Evolutionary conservation across 2,329 filamentous ascomycete species (phyloP).

Genomic region (Colletotrichum liaoningense): DNA sequence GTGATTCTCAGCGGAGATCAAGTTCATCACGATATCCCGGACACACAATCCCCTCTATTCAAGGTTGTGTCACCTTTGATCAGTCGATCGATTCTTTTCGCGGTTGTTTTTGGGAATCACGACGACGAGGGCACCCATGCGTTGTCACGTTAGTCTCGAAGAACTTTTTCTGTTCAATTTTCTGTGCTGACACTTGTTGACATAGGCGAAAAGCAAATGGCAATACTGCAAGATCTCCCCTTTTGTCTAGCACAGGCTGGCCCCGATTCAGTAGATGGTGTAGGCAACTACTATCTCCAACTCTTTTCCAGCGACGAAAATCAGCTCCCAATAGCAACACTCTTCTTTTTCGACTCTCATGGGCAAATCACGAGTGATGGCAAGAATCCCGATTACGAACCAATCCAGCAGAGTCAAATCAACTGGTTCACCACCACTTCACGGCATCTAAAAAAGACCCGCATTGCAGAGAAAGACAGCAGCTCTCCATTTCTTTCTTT

Average conservation of each 20-base stretch:
- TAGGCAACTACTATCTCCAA: not conserved
- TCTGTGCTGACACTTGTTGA: not conserved
- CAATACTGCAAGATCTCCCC: not conserved
- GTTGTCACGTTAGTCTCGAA: not conserved
- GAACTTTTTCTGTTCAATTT: too few relatives aligned
- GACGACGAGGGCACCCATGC: not conserved
- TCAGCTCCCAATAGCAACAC: not conserved
- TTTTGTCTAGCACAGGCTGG: not conserved
- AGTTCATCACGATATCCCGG: not conserved
- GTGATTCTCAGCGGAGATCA: not conserved
- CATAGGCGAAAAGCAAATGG: not conserved
- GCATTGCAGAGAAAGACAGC: slow-evolving; percentile 33
- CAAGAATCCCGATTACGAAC: not conserved
- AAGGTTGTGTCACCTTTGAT: not conserved
- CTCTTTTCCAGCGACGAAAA: not conserved
- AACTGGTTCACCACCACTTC: slow-evolving; percentile 43
- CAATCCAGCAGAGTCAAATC: slow-evolving; percentile 42
- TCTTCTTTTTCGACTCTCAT: not conserved
- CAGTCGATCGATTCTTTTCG: not conserved
- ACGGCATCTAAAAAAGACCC: slow-evolving; percentile 35
- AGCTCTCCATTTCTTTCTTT: slow-evolving; percentile 40
- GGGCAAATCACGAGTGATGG: not conserved
- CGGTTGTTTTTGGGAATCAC: not conserved
- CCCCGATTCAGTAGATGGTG: not conserved
- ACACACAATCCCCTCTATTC: not conserved